Evolutionary conservation across 1,284 basidiomycete genomes (phyloP), one percentile per base, ranked within the genome.

Genomic region (Moesziomyces parantarcticus): DNA sequence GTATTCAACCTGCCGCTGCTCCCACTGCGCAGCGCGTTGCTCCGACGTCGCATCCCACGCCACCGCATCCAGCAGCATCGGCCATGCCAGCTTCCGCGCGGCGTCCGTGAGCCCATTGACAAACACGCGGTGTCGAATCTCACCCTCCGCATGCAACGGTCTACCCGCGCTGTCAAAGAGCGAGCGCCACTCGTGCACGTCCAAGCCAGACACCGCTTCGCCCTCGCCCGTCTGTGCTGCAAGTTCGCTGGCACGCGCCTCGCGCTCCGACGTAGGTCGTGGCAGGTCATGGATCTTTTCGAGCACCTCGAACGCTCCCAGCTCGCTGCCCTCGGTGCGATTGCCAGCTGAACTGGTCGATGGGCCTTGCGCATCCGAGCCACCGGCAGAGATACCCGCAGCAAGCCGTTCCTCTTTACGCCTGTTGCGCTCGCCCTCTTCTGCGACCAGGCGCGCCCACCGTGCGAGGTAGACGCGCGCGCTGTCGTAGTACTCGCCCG

Each of bases 381-480:
- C 11, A 42, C 42, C 20, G 36, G 29, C 48, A 13, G 5, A 45
- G 14, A 56, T 52, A 16, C 23, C 40, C 5, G 64, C 54, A 21
- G 55, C 65, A 0, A 75, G 45, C 3, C 57, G 40, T 43, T 78
- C 67, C 43, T 77, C 73, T 22, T 55, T 62, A 49, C 65, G 50
- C 18, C 80, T 47, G 43, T 79, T 80, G 6, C 76, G 52, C 56
- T 84, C 83, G 13, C 82, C 84, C 50, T 83, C 81, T 20, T 79
- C 79, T 0, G 84, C 96, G 0, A 99, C 96, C 47, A 94, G 90
- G 23, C 94, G 87, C 0, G 97, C 96, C 97, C 97, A 99, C 29
- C 93, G 89, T 1, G 97, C 97, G 9, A 99, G 88, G 83, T 98
- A 99, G 6, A 99, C 93, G 3, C 96, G 87, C 0, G 97, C 96